Evolutionary conservation across 106 monocot species (phyloP).

Genomic region (Dendrobium huoshanense): DNA sequence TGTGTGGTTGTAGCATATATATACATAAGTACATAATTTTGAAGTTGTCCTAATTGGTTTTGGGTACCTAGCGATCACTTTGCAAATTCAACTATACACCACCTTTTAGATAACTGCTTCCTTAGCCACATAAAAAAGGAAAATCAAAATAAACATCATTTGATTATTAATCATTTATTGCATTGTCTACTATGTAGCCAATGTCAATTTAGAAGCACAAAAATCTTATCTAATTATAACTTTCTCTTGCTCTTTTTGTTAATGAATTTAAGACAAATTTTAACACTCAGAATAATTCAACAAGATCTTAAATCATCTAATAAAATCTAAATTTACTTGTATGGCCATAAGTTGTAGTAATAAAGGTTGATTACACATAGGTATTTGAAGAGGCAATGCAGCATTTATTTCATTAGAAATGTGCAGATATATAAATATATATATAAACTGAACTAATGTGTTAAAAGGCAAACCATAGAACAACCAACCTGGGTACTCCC

Average conservation of each 20-base stretch:
- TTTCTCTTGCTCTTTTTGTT: not conserved
- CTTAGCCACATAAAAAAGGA: not conserved
- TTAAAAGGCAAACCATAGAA: not conserved
- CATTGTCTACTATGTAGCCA: not conserved
- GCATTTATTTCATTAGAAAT: not conserved
- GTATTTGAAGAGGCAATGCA: not conserved
- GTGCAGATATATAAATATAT: not conserved
- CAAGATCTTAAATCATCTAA: not conserved
- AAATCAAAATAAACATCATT: not conserved
- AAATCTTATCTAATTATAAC: not conserved
- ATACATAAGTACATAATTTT: not conserved
- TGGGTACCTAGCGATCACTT: not conserved
- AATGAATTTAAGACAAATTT: not conserved
- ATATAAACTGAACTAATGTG: not conserved
- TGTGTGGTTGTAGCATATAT: not conserved
- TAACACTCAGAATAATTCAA: not conserved
- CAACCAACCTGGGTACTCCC: conserved; percentile 39
- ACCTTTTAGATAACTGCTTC: not conserved
- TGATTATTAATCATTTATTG: not conserved
- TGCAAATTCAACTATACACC: not conserved
- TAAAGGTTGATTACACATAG: not conserved
- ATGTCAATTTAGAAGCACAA: not conserved
- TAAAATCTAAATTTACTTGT: not conserved
- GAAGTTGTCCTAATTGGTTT: not conserved
- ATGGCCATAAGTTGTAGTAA: not conserved